Base-by-base conservation (phyloP, 78 protist genomes). In the Planoprotostelium fungivorum region DNA sequence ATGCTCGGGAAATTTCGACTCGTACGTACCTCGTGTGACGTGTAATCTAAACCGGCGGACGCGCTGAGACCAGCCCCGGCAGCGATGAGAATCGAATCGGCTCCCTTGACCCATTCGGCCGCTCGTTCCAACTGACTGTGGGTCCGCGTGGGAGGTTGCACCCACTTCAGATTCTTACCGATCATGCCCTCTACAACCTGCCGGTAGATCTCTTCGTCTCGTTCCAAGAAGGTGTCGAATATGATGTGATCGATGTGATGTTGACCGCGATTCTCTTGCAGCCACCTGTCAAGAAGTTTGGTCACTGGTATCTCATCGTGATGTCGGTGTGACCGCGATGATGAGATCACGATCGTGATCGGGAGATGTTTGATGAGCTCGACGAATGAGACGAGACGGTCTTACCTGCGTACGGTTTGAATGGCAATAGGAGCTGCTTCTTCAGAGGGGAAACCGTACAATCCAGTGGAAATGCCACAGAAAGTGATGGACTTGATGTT, bases 391-490 rank as follows among this genome's bases (percentile, higher is more conserved):
- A n/a, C n/a, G n/a, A n/a, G n/a, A n/a, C n/a, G n/a, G n/a, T n/a
- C 73, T 51, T 51, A 51, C 73, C 16, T 16, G 5, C 94, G 35
- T 0, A 95, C 92, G 0, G 84, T 87, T 0, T 25, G 29, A 0
- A 93, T 0, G 0, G 97, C 96, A 37, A 95, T 85, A 9, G 37
- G 29, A 0, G 96, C 95, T 0, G 97, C 97, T 31, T 84, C 85
- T 25, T 85, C 34, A 29, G 83, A 63, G 38, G 96, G 96, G 38
- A 93, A 96, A 28, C 96, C 97, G 84, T 94, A 95, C 0, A 96
- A 88, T 36, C 97, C 97, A 0, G 96, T 94, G 28, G 95, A 89
- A 63, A 96, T 94, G 84, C 97, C 92, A 73, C 96, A 95, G 83
- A 96, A 89, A 0, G 95, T 96, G 37, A 94, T 85, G 0, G 96